These are phyloP conservation scores for Rosa multiflora DNA, from an alignment of 306 rosid genomes.

Conservation along the genomic window DNA sequence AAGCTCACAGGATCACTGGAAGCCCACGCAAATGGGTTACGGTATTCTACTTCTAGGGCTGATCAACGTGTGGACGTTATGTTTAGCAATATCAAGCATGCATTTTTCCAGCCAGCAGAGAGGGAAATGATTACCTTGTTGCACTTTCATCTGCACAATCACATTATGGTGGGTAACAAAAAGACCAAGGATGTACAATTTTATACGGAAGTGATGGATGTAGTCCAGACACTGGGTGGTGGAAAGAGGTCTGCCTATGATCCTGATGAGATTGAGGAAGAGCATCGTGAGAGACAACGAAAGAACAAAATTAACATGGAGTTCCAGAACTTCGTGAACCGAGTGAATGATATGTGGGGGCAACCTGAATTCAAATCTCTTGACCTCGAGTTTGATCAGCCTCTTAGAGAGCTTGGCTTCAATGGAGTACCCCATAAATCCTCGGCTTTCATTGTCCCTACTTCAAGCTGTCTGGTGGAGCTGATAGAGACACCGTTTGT, in stretches of 20 bases:
- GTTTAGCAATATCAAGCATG: conserved; percentile 41
- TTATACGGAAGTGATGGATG: conserved; percentile 40
- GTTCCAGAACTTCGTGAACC: conserved; percentile 38
- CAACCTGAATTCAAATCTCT: conserved; percentile 33
- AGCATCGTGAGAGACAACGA: conserved; percentile 40
- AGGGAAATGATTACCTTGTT: conserved; percentile 40
- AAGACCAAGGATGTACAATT: conserved; percentile 44
- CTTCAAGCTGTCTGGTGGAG: conserved; percentile 41
- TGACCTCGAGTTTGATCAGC: conserved; percentile 44
- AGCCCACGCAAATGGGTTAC: conserved; percentile 39
- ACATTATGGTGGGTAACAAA: conserved; percentile 45
- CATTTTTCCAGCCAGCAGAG: conserved; percentile 44
- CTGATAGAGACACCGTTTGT: conserved; percentile 41
- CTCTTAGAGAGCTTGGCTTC: conserved; percentile 44
- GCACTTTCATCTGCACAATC: conserved; percentile 39
- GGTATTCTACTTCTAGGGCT: conserved; percentile 41
- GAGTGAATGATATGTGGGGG: conserved; percentile 40
- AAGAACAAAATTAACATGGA: conserved; percentile 39
- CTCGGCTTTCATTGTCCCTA: conserved; percentile 40
- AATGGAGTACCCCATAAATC: conserved; percentile 46
- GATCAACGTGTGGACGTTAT: conserved; percentile 38
- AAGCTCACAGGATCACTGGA: conserved; percentile 38
- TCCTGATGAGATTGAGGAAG: conserved; percentile 46
- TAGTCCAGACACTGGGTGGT: conserved; percentile 41
- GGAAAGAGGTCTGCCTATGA: conserved; percentile 38